phyloP scores from a whole-genome alignment of 768 basidiomycete species.

The Auricularia cornea region DNA sequence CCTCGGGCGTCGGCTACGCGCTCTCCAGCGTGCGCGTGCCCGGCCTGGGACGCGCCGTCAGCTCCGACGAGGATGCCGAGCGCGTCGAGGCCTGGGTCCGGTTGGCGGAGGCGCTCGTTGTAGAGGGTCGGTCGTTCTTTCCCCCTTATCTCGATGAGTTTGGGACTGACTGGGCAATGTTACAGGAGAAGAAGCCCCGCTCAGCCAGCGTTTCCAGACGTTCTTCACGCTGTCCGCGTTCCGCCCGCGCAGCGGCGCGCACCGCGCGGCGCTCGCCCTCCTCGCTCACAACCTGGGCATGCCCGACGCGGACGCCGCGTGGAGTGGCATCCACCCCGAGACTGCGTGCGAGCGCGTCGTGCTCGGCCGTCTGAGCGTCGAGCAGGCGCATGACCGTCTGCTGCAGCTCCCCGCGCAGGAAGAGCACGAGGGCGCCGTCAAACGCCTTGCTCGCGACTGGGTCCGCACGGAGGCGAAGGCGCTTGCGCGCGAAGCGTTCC shows the following conservation, averaged over 20 bases:
- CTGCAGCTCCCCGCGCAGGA: conserved; percentile 9
- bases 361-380: conserved; percentile 40
- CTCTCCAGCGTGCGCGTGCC: conserved; percentile 10
- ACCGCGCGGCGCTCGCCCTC: conserved; percentile 52
- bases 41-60: conserved; percentile 17
- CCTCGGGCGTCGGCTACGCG: conserved; percentile 12
- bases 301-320: conserved; percentile 36
- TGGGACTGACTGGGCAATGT: not conserved
- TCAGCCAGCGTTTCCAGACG: conserved; percentile 40
- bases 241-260: conserved; percentile 33
- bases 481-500: not conserved
- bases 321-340: conserved; percentile 25
- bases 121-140: conserved; percentile 24
- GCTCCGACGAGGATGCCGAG: conserved; percentile 29
- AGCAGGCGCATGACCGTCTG: conserved; percentile 44
- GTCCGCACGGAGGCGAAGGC: not conserved
- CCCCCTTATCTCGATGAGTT: not conserved
- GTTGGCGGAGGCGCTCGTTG: conserved; percentile 39
- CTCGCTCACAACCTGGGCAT: conserved; percentile 39
- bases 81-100: conserved; percentile 44
- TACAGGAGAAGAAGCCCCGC: conserved; percentile 16
- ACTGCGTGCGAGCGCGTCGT: conserved; percentile 49
- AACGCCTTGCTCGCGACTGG: not conserved
- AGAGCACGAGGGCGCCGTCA: conserved; percentile 39
- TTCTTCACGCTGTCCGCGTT: conserved; percentile 43